Conservation (phyloP, 805 yeast genomes). For the Ogataea angusta region DNA sequence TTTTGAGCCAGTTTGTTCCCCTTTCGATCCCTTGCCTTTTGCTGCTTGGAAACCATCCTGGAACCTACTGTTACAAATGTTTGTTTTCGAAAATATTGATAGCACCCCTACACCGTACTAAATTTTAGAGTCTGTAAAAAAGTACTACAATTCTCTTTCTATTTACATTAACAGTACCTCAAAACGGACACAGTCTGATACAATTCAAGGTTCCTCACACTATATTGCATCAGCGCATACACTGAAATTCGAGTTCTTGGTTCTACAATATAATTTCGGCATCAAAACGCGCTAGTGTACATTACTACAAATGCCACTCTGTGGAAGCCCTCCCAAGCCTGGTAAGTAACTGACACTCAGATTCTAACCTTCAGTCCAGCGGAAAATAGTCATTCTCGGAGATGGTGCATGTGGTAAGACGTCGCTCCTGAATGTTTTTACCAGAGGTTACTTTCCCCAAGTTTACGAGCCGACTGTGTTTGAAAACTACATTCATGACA, state of each 20-base stretch:
- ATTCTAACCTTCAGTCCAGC: slow-evolving; percentile 50
- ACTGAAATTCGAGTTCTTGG: background rate
- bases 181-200: background rate
- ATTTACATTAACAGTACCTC: background rate
- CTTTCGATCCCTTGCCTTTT: no score
- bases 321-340: slow-evolving; percentile 45
- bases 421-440: slow-evolving; percentile 88
- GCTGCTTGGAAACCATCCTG: no score
- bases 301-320: slow-evolving; percentile 37
- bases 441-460: slow-evolving; percentile 96
- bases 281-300: background rate
- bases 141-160: slow-evolving; percentile 2
- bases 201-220: background rate
- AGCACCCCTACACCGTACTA: slow-evolving; percentile 5
- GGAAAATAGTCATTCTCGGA: slow-evolving; percentile 91
- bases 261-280: background rate
- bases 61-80: no score
- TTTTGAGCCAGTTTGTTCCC: background rate
- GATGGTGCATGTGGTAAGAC: slow-evolving; percentile 99
- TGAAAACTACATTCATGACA: slow-evolving; percentile 96
- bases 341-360: slow-evolving; percentile 23
- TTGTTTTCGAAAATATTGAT: background rate
- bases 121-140: slow-evolving; percentile 4
- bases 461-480: slow-evolving; percentile 98
- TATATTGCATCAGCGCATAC: background rate